Base-by-base conservation (phyloP, 352 stramenopile species). In the Pythium aphanidermatum region DNA sequence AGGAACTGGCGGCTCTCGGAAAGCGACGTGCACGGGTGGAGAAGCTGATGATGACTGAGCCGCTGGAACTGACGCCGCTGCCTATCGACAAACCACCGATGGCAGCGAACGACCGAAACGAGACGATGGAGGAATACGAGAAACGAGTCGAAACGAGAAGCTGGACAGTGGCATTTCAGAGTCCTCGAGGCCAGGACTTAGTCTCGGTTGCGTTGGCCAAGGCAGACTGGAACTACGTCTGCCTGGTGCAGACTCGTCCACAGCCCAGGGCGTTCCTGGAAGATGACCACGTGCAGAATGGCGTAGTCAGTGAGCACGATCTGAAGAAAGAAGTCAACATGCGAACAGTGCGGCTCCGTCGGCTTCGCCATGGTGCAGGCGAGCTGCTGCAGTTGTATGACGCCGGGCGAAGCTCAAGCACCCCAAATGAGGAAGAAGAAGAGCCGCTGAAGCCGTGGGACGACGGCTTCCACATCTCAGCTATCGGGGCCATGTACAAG, bases 401-500 rank as follows among this genome's bases (percentile, higher is more conserved):
- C 3, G 43, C 51, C 25, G 17, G 30, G 21, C 14, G 43, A 62
- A n/a, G n/a, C n/a, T n/a, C n/a, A n/a, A n/a, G n/a, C n/a, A n/a
- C n/a, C n/a, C n/a, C n/a, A n/a, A 41, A 40, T 14, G 21, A 24
- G 0, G 19, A 25, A n/a, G 35, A 35, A 14, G 39, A 40, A 0
- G 33, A 46, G 9, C 21, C 27, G 5, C 28, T 60, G 1, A 70
- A 63, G 42, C 69, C 70, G 5, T 72, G 63, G 40, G 70, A 85
- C 33, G 65, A 84, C 16, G 33, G 60, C 8, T 87, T 87, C 43
- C 72, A 87, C 28, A 72, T 87, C 51, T 83, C 70, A 24, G 71
- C 70, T 1, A 87, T 85, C 9, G 66, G 68, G 1, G 55, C 70
- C 3, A 69, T 85, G 48, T 87, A 84, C 55, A 38, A 54, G 0